These are phyloP conservation scores for Albifimbria verrucaria DNA, from an alignment of 2,329 filamentous ascomycete genomes.

Conservation along the genomic window DNA sequence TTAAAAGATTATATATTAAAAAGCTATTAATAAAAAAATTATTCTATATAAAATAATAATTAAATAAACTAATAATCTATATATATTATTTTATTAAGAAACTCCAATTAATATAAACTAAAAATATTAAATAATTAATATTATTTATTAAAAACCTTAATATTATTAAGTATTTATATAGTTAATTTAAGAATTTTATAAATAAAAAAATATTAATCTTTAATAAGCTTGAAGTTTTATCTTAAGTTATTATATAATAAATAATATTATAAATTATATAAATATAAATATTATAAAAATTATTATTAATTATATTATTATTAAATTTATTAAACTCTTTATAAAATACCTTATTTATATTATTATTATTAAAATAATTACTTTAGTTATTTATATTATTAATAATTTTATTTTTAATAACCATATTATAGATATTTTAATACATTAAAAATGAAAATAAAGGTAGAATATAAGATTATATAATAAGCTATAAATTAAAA, in stretches of 20 bases:
- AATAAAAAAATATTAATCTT: neutral
- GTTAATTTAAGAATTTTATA: neutral
- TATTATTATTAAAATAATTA: conserved; percentile 1
- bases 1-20: neutral
- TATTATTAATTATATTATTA: conserved; percentile 1
- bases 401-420: neutral
- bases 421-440: conserved; percentile 2
- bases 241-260: neutral
- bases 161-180: neutral
- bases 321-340: neutral
- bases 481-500: neutral
- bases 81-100: neutral
- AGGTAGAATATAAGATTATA: conserved; percentile 2
- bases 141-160: neutral
- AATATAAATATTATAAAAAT: conserved; percentile 1
- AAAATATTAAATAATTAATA: neutral
- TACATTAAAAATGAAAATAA: conserved; percentile 3
- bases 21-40: neutral
- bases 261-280: neutral
- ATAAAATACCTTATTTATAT: neutral
- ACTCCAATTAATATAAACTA: no score
- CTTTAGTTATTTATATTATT: neutral
- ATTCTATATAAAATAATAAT: neutral
- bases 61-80: neutral
- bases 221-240: neutral